Conservation (phyloP, 2,329 filamentous ascomycete genomes). For the Alternaria burnsii region DNA sequence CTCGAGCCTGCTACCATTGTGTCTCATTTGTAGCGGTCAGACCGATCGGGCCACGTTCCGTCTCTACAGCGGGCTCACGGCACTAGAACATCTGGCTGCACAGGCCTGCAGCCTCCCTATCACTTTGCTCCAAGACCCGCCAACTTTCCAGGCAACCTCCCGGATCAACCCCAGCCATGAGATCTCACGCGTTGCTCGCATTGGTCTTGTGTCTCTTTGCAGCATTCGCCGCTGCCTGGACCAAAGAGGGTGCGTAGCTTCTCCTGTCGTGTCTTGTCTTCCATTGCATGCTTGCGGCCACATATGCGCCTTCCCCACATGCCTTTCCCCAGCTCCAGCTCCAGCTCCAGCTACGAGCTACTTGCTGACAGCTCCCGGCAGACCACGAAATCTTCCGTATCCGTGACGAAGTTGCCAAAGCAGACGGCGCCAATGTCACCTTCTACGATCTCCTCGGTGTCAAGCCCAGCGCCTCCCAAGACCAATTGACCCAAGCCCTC, state of each 20-base stretch:
- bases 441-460: constrained; percentile 95
- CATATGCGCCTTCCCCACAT: constrained; percentile 21
- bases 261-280: constrained; percentile 7
- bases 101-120: constrained; percentile 42
- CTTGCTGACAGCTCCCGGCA: constrained; percentile 52
- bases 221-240: constrained; percentile 80
- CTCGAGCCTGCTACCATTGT: constrained; percentile 14
- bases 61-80: constrained; percentile 29
- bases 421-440: constrained; percentile 79
- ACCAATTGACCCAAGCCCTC: constrained; percentile 94
- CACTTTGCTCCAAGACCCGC: constrained; percentile 28
- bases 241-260: constrained; percentile 75
- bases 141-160: constrained; percentile 26
- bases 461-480: constrained; percentile 74
- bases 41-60: constrained; percentile 39
- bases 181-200: constrained; percentile 68
- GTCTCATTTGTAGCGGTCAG: constrained; percentile 12
- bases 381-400: constrained; percentile 98
- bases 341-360: constrained; percentile 19
- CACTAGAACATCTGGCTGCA: constrained; percentile 32
- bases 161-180: constrained; percentile 66
- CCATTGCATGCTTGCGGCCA: constrained; percentile 12
- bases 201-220: constrained; percentile 74
- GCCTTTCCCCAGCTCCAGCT: constrained; percentile 7
- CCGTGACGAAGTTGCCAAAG: constrained; percentile 80